phyloP scores from a whole-genome alignment of 208 protist species.

The Polymyxa betae region DNA sequence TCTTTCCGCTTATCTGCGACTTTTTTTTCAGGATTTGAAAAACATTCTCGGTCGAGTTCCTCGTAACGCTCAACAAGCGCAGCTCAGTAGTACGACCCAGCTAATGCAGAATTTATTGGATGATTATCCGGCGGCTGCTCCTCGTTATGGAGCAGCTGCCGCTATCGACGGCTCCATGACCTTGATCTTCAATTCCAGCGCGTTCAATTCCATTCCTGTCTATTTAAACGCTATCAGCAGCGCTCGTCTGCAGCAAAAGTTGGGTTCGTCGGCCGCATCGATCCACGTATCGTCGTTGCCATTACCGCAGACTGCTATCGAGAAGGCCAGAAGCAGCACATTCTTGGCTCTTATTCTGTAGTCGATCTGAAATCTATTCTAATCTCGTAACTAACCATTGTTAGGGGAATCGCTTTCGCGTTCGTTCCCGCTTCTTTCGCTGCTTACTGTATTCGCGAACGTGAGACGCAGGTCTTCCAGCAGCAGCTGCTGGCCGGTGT shows the following conservation, averaged over 20 bases:
- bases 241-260: neutral
- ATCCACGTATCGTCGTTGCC: neutral
- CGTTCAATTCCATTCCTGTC: neutral
- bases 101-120: neutral
- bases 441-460: slow-evolving; percentile 51
- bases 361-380: neutral
- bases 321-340: neutral
- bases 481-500: slow-evolving; percentile 62
- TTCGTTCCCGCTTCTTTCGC: slow-evolving; percentile 62
- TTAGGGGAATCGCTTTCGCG: slow-evolving; percentile 46
- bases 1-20: too few species aligned
- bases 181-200: neutral
- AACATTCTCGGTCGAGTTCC: too few species aligned
- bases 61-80: too few species aligned
- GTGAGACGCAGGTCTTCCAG: slow-evolving; percentile 47
- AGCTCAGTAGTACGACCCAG: too few species aligned
- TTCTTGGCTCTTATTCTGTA: neutral
- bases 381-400: neutral
- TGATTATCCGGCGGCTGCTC: neutral
- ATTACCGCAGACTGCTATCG: neutral
- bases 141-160: neutral
- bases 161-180: neutral
- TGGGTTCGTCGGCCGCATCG: neutral
- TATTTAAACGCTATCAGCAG: neutral
- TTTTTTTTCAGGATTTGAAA: too few species aligned